These are phyloP conservation scores for Tulasnella sp. DNA, from an alignment of 768 basidiomycete genomes.

Conservation along the genomic window DNA sequence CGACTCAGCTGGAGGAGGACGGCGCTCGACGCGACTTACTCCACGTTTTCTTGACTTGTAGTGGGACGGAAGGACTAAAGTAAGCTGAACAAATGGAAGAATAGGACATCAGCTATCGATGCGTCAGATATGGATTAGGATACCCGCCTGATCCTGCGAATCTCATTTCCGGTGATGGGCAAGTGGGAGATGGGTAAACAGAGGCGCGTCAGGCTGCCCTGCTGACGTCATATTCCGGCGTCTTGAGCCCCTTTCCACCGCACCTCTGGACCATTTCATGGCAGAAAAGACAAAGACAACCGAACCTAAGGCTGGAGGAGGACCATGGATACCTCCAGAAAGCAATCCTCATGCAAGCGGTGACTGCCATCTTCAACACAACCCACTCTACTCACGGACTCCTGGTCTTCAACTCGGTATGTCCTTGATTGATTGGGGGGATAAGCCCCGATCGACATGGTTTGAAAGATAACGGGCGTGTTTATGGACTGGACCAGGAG, in stretches of 20 bases:
- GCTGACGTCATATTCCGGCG: no score
- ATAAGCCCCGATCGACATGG: slow-evolving; percentile 30
- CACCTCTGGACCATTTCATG: no score
- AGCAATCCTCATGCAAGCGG: slow-evolving; percentile 48
- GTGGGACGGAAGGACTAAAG: slow-evolving; percentile 4
- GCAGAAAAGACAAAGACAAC: neutral
- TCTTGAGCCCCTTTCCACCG: no score
- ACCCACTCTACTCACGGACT: slow-evolving; percentile 15
- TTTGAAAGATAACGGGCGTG: slow-evolving; percentile 45
- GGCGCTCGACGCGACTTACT: neutral
- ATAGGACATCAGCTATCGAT: neutral
- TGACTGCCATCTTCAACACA: neutral
- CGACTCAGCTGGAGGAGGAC: neutral
- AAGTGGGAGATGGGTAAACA: no score
- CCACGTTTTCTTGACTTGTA: neutral
- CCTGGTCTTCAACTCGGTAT: slow-evolving; percentile 7
- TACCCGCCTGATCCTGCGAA: no score
- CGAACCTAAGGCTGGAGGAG: neutral
- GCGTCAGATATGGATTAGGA: no score
- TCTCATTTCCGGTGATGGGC: no score
- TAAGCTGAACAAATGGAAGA: neutral
- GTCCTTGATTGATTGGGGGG: slow-evolving; percentile 33
- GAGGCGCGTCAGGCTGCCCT: no score
- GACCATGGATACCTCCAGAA: slow-evolving; percentile 69
- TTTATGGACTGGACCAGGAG: slow-evolving; percentile 62